Conservation (phyloP, 805 yeast genomes). For the Grigorovia humatica region DNA sequence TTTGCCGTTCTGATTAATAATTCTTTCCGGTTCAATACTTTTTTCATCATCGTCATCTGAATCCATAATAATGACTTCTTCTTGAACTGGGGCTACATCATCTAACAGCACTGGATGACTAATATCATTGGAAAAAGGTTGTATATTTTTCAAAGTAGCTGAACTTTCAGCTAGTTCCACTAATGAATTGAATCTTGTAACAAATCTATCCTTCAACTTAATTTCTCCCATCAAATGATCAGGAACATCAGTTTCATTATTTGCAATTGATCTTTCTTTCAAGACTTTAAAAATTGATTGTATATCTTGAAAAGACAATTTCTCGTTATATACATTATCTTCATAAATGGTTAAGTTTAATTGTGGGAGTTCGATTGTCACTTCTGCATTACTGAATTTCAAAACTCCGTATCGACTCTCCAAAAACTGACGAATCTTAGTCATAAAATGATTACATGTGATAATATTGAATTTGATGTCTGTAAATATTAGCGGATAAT, state of each 20-base stretch:
- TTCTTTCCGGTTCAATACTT: not conserved
- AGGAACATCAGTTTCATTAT: conserved; percentile 17
- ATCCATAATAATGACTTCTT: conserved; percentile 17
- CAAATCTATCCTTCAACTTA: conserved; percentile 22
- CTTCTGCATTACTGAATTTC: conserved; percentile 21
- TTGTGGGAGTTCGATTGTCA: conserved; percentile 18
- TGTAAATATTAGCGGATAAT: conserved; percentile 14
- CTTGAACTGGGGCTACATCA: conserved; percentile 9
- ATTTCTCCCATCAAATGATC: conserved; percentile 12
- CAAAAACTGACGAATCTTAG: conserved; percentile 17
- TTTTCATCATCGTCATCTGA: conserved; percentile 15
- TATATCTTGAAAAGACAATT: conserved; percentile 24
- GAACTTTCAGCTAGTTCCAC: conserved; percentile 27
- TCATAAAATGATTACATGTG: conserved; percentile 16
- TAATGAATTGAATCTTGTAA: conserved; percentile 25
- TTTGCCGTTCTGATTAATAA: not conserved
- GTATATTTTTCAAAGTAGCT: conserved; percentile 23
- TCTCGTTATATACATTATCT: conserved; percentile 26
- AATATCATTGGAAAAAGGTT: conserved; percentile 25
- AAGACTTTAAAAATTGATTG: conserved; percentile 24
- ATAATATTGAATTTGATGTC: conserved; percentile 10
- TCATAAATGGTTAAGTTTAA: conserved; percentile 25
- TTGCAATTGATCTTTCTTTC: conserved; percentile 16
- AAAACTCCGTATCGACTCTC: conserved; percentile 16
- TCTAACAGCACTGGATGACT: conserved; percentile 26